Conservation (phyloP, 1,139 yeast genomes). For the Suhomyces chickasaworum region DNA sequence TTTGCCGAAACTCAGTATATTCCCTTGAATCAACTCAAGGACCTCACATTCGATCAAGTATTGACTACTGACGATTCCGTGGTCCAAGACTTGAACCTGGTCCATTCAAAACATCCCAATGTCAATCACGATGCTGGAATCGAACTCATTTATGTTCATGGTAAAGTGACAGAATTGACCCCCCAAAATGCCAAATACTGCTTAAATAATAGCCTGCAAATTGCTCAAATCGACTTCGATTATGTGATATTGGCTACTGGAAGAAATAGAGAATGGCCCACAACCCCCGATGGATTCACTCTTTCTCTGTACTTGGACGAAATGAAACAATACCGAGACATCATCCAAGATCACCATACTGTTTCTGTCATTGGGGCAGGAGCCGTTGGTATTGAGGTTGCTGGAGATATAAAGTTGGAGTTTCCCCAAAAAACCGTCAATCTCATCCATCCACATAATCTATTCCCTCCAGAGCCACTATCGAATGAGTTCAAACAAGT, state of each 20-base stretch:
- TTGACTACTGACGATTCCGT: slow-evolving; percentile 26
- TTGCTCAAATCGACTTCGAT: slow-evolving; percentile 46
- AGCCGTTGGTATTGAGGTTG: slow-evolving; percentile 53
- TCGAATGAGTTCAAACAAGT: slow-evolving; percentile 33
- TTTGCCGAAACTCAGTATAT: slow-evolving; percentile 50
- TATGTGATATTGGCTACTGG: slow-evolving; percentile 54
- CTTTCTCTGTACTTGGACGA: slow-evolving; percentile 32
- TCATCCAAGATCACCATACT: slow-evolving; percentile 25
- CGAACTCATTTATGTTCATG: slow-evolving; percentile 41
- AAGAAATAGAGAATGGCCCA: slow-evolving; percentile 55
- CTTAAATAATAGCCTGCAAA: slow-evolving; percentile 23
- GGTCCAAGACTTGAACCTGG: slow-evolving; percentile 15
- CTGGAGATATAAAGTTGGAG: slow-evolving; percentile 45
- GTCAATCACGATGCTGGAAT: slow-evolving; percentile 21
- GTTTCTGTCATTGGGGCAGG: slow-evolving; percentile 51
- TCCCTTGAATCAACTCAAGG: slow-evolving; percentile 33
- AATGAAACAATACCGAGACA: slow-evolving; percentile 33
- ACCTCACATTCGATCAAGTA: slow-evolving; percentile 33
- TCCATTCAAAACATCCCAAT: slow-evolving; percentile 15
- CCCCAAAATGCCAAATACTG: slow-evolving; percentile 29
- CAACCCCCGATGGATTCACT: slow-evolving; percentile 47
- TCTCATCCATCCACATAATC: slow-evolving; percentile 43
- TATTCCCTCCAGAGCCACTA: slow-evolving; percentile 46
- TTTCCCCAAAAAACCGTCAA: slow-evolving; percentile 39
- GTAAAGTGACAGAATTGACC: slow-evolving; percentile 36